phyloP scores from a whole-genome alignment of 306 rosid genomes.

The Cicer cuneatum region DNA sequence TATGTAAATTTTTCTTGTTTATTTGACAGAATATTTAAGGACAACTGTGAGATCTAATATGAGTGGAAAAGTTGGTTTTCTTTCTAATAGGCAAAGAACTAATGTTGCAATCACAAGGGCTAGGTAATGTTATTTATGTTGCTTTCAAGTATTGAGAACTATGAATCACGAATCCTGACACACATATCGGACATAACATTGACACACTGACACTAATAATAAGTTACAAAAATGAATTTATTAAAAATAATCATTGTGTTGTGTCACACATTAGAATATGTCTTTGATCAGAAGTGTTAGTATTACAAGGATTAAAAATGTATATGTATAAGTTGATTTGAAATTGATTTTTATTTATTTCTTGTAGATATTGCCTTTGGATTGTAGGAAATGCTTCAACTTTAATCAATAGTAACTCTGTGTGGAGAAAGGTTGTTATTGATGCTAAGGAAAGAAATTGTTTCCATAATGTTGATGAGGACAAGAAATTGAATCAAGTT shows the following conservation, averaged over 20 bases:
- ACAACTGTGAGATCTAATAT: conserved; percentile 53
- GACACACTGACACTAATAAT: too few relatives aligned
- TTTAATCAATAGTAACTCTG: conserved; percentile 38
- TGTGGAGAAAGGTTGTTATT: conserved; percentile 53
- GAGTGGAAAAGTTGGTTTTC: conserved; percentile 59
- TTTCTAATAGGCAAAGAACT: conserved; percentile 56
- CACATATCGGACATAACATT: too few relatives aligned
- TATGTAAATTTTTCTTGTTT: neutral
- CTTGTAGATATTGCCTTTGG: conserved; percentile 60
- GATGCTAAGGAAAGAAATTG: conserved; percentile 57
- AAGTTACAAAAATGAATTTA: too few relatives aligned
- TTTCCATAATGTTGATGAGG: conserved; percentile 56
- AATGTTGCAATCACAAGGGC: conserved; percentile 73
- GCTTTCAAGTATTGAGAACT: neutral
- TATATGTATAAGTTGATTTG: neutral
- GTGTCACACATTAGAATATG: too few relatives aligned
- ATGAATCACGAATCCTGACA: too few relatives aligned
- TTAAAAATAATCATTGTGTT: too few relatives aligned
- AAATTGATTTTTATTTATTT: neutral
- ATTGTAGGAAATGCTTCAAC: conserved; percentile 62
- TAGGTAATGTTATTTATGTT: conserved; percentile 47
- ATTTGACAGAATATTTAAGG: conserved; percentile 44
- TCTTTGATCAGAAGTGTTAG: too few relatives aligned
- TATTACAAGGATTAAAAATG: too few relatives aligned
- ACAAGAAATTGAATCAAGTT: conserved; percentile 48